Percentiles rank a stretch among this genome's conserved stretches.
These are phyloP conservation scores for Tricharina praecox DNA, from an alignment of 495 filamentous ascomycete species.

Conservation along the genomic window DNA sequence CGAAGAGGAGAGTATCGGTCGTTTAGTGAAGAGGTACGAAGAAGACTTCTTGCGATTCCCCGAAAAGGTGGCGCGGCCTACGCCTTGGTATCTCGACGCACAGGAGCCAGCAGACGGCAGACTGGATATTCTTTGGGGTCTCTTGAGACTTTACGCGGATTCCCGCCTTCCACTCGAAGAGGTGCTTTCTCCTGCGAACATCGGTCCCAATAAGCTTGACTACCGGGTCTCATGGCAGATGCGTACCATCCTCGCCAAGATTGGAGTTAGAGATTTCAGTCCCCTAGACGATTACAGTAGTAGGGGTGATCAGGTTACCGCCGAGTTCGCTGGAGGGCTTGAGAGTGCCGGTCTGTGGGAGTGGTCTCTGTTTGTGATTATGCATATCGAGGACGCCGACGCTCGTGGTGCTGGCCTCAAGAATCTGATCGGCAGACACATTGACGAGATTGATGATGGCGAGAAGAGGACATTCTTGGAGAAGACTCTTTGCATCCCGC, in stretches of 20 bases:
- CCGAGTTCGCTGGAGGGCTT: constrained; percentile 57
- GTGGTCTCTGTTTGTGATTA: constrained; percentile 52
- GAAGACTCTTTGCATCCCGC: constrained; percentile 47
- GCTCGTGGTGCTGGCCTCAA: constrained; percentile 51
- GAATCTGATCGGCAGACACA: constrained; percentile 50
- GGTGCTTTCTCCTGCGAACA: constrained; percentile 39
- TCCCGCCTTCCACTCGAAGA: constrained; percentile 35
- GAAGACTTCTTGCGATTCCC: constrained; percentile 36
- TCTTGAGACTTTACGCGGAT: constrained; percentile 61
- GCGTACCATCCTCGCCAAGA: constrained; percentile 36
- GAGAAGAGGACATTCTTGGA: constrained; percentile 37
- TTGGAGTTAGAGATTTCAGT: constrained; percentile 36
- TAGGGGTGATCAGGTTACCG: constrained; percentile 47
- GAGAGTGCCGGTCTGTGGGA: constrained; percentile 50
- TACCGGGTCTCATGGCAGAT: constrained; percentile 72
- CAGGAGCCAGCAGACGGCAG: constrained; percentile 30
- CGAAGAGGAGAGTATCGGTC: constrained; percentile 37
- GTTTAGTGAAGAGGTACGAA: constrained; percentile 43
- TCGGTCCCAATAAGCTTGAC: constrained; percentile 49
- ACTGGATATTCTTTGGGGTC: constrained; percentile 68
- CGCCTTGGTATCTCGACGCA: constrained; percentile 32
- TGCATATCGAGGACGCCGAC: constrained; percentile 50
- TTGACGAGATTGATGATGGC: constrained; percentile 36
- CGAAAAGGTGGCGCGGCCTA: constrained; percentile 40
- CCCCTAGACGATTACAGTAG: constrained; percentile 27